A percentile compares a stretch with the other conserved stretches of the same genome.
phyloP scores from a whole-genome alignment of 176 grass and related monocot genomes.

The Otatea glauca region DNA sequence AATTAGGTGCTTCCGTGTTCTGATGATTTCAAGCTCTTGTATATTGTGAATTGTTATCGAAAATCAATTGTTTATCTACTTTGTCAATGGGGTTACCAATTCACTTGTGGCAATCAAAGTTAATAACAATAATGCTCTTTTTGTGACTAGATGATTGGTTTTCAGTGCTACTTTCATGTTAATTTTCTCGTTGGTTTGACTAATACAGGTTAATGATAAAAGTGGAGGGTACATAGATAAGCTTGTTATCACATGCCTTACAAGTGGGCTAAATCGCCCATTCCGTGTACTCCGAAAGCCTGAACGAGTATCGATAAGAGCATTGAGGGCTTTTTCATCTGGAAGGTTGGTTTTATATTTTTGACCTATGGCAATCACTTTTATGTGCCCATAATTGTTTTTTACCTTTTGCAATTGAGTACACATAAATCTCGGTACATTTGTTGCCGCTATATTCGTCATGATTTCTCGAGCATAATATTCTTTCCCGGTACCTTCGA shows the following conservation, averaged over 20 bases:
- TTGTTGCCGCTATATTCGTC: neutral
- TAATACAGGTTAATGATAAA: conserved; percentile 88
- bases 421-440: conserved; percentile 5
- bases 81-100: conserved; percentile 6
- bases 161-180: neutral
- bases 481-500: conserved; percentile 71
- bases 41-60: conserved; percentile 43
- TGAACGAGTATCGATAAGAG: conserved; percentile 93
- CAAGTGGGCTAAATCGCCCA: conserved; percentile 94
- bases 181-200: conserved; percentile 39
- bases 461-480: conserved; percentile 44
- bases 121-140: neutral
- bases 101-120: conserved; percentile 10
- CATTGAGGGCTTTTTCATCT: conserved; percentile 93
- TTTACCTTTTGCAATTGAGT: conserved; percentile 18
- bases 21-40: conserved; percentile 36
- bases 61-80: conserved; percentile 30
- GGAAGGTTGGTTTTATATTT: conserved; percentile 70
- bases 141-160: neutral
- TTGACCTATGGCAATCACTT: conserved; percentile 18
- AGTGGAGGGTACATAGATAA: conserved; percentile 88
- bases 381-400: neutral
- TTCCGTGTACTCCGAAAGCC: conserved; percentile 95
- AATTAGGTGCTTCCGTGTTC: conserved; percentile 60
- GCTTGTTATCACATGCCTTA: conserved; percentile 87